These are phyloP conservation scores for Aureobasidium lini DNA, from an alignment of 2,329 filamentous ascomycete genomes.

Conservation along the genomic window DNA sequence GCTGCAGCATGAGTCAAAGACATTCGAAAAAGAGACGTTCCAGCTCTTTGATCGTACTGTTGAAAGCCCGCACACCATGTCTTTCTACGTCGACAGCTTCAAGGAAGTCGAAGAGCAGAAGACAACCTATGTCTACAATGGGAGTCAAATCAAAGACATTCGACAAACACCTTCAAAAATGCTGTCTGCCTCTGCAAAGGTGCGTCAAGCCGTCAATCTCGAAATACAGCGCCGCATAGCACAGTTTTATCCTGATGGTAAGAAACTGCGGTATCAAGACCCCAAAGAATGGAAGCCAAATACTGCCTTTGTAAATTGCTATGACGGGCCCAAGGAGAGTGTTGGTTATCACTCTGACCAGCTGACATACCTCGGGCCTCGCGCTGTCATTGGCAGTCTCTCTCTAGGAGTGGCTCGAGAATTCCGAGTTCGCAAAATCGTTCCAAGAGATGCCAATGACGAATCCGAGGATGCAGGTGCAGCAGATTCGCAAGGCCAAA, in stretches of 20 bases:
- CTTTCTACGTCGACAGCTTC: constrained; percentile 71
- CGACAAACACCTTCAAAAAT: constrained; percentile 70
- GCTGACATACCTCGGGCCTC: constrained; percentile 84
- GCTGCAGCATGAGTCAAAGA: constrained; percentile 63
- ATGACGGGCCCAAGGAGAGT: constrained; percentile 69
- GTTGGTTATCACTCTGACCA: constrained; percentile 93
- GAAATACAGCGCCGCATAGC: constrained; percentile 67
- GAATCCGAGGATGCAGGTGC: constrained; percentile 27
- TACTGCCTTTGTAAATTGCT: constrained; percentile 91
- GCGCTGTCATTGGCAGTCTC: constrained; percentile 79
- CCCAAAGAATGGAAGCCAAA: constrained; percentile 72
- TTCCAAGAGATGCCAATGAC: constrained; percentile 51
- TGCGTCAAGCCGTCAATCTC: constrained; percentile 67
- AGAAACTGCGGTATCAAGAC: constrained; percentile 72
- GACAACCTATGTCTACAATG: constrained; percentile 80
- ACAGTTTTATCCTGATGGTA: constrained; percentile 57
- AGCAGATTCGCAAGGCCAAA: constrained; percentile 69
- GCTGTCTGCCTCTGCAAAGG: constrained; percentile 57
- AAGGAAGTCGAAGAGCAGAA: constrained; percentile 64
- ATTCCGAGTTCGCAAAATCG: constrained; percentile 74
- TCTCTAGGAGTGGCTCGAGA: constrained; percentile 89
- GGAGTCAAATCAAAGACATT: constrained; percentile 65
- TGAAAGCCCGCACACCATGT: constrained; percentile 72
- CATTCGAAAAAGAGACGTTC: constrained; percentile 66
- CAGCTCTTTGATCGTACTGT: constrained; percentile 86